A percentile compares a stretch with the other conserved stretches of the same genome.
Evolutionary conservation across 345 rosid species (phyloP).

Genomic region (Citrus australasica): DNA sequence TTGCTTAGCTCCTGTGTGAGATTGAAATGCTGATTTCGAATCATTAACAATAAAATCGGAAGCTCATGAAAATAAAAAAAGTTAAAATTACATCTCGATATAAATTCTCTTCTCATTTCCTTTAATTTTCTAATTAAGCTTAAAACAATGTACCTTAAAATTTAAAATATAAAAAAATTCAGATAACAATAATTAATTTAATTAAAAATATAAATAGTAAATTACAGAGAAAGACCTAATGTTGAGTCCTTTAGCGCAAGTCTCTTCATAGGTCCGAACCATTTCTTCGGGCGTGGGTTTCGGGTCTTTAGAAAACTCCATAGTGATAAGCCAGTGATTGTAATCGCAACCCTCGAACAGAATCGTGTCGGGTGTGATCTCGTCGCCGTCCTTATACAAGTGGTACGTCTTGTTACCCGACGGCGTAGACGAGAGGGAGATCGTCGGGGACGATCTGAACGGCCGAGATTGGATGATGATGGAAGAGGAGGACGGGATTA

Average conservation of each 20-base stretch:
- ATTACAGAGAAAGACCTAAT: constrained; percentile 45
- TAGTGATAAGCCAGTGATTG: constrained; percentile 90
- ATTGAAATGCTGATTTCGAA: too few species aligned
- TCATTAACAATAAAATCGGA: too few species aligned
- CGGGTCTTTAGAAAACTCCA: constrained; percentile 67
- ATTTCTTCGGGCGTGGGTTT: constrained; percentile 60
- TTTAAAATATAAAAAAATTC: background rate
- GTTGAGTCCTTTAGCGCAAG: constrained; percentile 76
- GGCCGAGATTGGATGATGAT: constrained; percentile 20
- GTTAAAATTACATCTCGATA: background rate
- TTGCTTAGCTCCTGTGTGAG: too few species aligned
- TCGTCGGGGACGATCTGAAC: constrained; percentile 26
- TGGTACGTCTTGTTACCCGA: constrained; percentile 19
- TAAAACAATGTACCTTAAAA: background rate
- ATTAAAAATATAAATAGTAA: background rate
- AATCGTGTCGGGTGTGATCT: constrained; percentile 65
- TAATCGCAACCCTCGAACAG: constrained; percentile 87
- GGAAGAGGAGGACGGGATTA: constrained; percentile 10
- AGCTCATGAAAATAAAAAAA: background rate
- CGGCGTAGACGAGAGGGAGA: constrained; percentile 29
- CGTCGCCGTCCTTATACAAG: constrained; percentile 62
- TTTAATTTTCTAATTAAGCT: background rate
- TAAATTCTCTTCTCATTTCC: background rate
- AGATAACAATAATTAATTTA: background rate
- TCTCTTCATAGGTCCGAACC: constrained; percentile 74